Evolutionary conservation across 176 grass and related monocot species (phyloP).

Genomic region (Zoysia pacifica): DNA sequence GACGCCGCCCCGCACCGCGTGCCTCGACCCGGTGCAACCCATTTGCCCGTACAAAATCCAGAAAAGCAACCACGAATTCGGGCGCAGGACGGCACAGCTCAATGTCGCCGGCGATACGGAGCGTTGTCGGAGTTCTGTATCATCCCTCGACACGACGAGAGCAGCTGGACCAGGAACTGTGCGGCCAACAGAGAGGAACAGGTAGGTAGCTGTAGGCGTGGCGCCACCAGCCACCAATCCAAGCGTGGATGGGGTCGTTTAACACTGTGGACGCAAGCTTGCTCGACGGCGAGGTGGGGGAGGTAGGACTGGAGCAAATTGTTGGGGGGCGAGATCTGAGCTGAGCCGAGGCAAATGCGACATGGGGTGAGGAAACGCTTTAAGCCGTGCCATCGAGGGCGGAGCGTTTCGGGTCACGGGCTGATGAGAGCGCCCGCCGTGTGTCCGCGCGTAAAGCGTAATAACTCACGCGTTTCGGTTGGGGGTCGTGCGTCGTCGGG

Average conservation of each 20-base stretch:
- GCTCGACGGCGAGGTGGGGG: constrained; percentile 26
- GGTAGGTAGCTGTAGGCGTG: constrained; percentile 5
- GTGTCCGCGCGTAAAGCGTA: constrained; percentile 40
- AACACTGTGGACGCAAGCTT: constrained; percentile 20
- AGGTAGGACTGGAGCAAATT: neutral
- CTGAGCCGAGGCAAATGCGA: neutral
- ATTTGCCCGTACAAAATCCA: constrained; percentile 35
- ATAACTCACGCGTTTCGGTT: constrained; percentile 49
- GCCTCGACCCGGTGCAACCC: constrained; percentile 88
- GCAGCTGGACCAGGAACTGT: constrained; percentile 3
- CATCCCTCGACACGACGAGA: constrained; percentile 18
- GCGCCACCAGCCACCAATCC: neutral
- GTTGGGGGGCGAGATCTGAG: constrained; percentile 35
- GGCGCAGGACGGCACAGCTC: neutral
- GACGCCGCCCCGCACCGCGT: constrained; percentile 51
- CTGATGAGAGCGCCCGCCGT: neutral
- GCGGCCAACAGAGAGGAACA: neutral
- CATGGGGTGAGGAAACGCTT: constrained; percentile 20
- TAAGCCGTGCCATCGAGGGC: constrained; percentile 19
- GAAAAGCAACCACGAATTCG: neutral
- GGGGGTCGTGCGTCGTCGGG: neutral
- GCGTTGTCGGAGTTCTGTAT: neutral
- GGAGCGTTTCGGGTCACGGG: constrained; percentile 48
- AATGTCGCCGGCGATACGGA: constrained; percentile 18
- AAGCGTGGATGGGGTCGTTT: neutral